Evolutionary conservation across 768 basidiomycete species (phyloP), one percentile per base, ranked within the genome.

Genomic region (Leucosporidium yakuticum): DNA sequence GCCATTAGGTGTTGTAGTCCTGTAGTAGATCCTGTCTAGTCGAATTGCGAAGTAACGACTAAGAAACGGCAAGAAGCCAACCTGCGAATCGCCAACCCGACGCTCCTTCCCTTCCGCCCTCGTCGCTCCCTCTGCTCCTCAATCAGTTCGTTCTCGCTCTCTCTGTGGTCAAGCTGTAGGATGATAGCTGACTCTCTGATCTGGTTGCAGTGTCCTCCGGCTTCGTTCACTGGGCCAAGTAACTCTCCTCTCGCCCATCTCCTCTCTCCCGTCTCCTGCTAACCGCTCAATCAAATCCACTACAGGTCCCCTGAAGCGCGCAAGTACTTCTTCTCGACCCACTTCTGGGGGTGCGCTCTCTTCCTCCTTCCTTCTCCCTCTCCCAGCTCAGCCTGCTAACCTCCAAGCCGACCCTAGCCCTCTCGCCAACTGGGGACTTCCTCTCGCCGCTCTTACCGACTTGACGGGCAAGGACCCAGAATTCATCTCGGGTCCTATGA

Each of bases 401-500:
- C 50, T 19, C 49, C 47, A 21, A 12, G 49, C 6, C 57, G 20
- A 29, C 29, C 44, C 11, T 60, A 55, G 65, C 20, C 66, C 71
- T 32, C 60, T 93, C 69, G 95, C 95, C 69, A 99, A 99, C 82
- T 99, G 95, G 90, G 95, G 95, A 76, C 85, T 99, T 23, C 95
- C 95, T 67, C 80, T 98, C 49, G 95, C 95, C 75, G 95, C 95
- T 53, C 81, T 99, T 54, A 77, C 92, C 9, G 95, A 99, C 81
- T 81, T 98, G 76, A 83, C 73, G 23, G 81, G 71, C 36, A 96
- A 93, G 77, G 92, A 97, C 85, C 92, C 96, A 79, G 91, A 96
- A 75, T 84, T 91, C 77, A 99, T 99, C 74, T 97, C 94, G 60
- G 95, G 94, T 21, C 85, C 92, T 44, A 99, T 99, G 95, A 94